Conservation (phyloP, 345 rosid species). For the Gossypium bickii region DNA sequence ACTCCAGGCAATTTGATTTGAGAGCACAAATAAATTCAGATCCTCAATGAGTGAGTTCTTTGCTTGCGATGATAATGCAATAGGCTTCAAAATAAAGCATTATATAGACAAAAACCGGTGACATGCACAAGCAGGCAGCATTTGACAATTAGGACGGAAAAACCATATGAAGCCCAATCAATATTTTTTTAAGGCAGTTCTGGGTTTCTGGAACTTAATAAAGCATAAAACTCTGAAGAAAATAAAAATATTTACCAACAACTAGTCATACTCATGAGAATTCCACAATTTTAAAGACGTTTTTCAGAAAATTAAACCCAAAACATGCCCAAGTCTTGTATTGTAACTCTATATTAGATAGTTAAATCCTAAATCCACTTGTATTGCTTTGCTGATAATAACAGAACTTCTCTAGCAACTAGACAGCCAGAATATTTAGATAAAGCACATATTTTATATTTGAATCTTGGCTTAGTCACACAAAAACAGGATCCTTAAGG, state of each 20-base stretch:
- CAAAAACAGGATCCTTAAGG: background rate
- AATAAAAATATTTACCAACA: background rate
- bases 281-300: conserved; percentile 3
- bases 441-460: background rate
- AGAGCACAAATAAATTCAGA: background rate
- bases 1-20: background rate
- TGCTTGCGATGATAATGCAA: background rate
- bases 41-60: conserved; percentile 1
- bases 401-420: background rate
- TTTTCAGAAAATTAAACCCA: background rate
- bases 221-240: background rate
- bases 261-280: background rate
- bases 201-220: background rate
- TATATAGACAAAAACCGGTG: background rate
- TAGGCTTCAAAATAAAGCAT: conserved; percentile 7
- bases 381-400: background rate
- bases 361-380: background rate
- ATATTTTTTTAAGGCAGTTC: background rate
- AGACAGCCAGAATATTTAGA: background rate
- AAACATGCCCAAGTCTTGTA: background rate
- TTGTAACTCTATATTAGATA: background rate
- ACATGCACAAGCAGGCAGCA: background rate
- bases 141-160: background rate
- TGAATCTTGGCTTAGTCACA: background rate
- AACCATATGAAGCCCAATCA: background rate